phyloP scores from a whole-genome alignment of 345 rosid species.

The Sonneratia alba region DNA sequence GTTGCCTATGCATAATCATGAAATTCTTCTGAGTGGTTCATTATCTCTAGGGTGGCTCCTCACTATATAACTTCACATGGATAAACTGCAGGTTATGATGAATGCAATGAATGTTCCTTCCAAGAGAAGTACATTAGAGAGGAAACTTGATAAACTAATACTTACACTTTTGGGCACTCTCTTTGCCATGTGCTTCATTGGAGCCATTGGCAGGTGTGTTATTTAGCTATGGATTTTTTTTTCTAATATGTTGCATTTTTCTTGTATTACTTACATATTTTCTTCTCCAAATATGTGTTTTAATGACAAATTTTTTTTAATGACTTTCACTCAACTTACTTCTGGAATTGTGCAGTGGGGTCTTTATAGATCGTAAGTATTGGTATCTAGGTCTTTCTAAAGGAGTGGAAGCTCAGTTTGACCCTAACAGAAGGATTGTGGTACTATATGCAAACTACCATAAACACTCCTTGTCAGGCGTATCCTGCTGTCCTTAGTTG shows the following conservation, averaged over 20 bases:
- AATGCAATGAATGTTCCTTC: constrained; percentile 99
- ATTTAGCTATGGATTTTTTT: constrained; percentile 3
- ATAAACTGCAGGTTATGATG: constrained; percentile 84
- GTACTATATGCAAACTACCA: constrained; percentile 34
- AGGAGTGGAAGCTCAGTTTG: constrained; percentile 47
- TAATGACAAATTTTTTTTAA: too few relatives aligned
- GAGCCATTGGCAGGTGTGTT: constrained; percentile 84
- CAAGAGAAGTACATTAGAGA: constrained; percentile 96
- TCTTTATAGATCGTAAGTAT: constrained; percentile 67
- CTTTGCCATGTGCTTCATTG: constrained; percentile 77
- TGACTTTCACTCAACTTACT: constrained; percentile 15
- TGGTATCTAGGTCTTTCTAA: constrained; percentile 50
- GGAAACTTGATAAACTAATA: constrained; percentile 98
- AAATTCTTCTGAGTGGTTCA: not conserved
- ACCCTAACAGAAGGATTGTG: constrained; percentile 61
- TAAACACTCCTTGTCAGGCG: constrained; percentile 5
- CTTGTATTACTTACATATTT: not conserved
- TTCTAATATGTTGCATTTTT: not conserved
- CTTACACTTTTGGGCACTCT: constrained; percentile 80
- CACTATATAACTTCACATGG: not conserved
- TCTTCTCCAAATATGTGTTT: not conserved
- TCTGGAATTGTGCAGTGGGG: constrained; percentile 56
- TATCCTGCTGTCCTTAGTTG: not conserved
- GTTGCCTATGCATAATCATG: not conserved
- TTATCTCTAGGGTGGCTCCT: not conserved